These are phyloP conservation scores for Bacidia rubella DNA, from an alignment of 495 filamentous ascomycete genomes.

Conservation along the genomic window DNA sequence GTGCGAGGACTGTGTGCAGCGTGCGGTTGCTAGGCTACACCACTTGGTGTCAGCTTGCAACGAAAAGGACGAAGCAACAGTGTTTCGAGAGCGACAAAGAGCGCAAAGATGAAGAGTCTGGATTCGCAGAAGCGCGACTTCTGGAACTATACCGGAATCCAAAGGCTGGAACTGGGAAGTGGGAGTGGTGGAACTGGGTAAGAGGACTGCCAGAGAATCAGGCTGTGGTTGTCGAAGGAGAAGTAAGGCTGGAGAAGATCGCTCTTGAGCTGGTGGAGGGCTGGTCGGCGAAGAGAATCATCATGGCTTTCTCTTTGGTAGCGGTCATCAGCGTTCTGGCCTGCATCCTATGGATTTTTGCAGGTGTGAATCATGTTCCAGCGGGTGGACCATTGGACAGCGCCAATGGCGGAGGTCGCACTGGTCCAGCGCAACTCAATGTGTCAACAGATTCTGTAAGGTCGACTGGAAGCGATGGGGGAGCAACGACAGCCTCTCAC, in stretches of 20 bases:
- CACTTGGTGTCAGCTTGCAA: conserved; percentile 7
- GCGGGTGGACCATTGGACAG: neutral
- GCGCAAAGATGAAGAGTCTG: neutral
- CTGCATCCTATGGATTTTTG: conserved; percentile 15
- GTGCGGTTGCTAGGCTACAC: conserved; percentile 9
- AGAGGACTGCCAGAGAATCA: conserved; percentile 7
- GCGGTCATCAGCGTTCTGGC: conserved; percentile 7
- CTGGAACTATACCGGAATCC: conserved; percentile 11
- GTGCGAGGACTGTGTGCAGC: conserved; percentile 10
- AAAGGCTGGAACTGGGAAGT: neutral
- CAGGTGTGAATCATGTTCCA: conserved; percentile 4
- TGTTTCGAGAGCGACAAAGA: neutral
- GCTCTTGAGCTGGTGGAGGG: conserved; percentile 16
- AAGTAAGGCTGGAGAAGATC: conserved; percentile 2
- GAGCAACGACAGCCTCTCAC: neutral
- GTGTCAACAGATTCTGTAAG: neutral
- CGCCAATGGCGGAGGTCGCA: neutral
- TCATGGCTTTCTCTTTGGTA: conserved; percentile 4
- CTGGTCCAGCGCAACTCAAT: neutral
- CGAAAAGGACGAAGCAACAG: conserved; percentile 1
- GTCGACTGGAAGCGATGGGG: neutral
- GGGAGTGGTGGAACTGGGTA: conserved; percentile 13
- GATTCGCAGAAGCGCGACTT: conserved; percentile 7
- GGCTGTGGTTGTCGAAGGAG: neutral
- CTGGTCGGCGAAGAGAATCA: conserved; percentile 11